A percentile compares a stretch with the other conserved stretches of the same genome.
Conservation (phyloP, 192 early-diverging fungal species). For the Bifiguratus adelaidae region DNA sequence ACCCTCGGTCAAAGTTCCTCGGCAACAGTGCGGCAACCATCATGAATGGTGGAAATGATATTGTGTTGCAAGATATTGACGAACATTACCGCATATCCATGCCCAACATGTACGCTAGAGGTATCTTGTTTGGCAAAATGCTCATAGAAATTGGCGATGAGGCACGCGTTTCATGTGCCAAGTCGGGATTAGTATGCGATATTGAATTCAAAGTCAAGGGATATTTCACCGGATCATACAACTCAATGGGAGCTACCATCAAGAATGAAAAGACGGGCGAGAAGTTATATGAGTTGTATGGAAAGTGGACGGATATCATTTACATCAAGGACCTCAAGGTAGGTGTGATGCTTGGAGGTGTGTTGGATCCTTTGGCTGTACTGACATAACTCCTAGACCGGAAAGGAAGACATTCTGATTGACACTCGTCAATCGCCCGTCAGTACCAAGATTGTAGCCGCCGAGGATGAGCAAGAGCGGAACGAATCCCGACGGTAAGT, state of each 20-base stretch:
- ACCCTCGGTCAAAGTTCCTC: slow-evolving; percentile 75
- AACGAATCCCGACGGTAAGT: slow-evolving; percentile 71
- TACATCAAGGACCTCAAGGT: slow-evolving; percentile 30
- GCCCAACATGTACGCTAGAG: slow-evolving; percentile 87
- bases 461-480: slow-evolving; percentile 58
- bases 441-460: slow-evolving; percentile 56
- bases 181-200: slow-evolving; percentile 61
- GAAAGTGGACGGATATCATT: slow-evolving; percentile 78
- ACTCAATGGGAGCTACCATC: slow-evolving; percentile 76
- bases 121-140: slow-evolving; percentile 88
- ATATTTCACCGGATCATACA: slow-evolving; percentile 63
- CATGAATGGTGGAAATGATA: slow-evolving; percentile 60
- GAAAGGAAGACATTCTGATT: slow-evolving; percentile 47
- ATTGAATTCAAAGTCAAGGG: slow-evolving; percentile 88
- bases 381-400: slow-evolving; percentile 6
- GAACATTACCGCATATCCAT: slow-evolving; percentile 74
- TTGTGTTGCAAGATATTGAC: slow-evolving; percentile 41
- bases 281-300: slow-evolving; percentile 69
- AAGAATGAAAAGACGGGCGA: slow-evolving; percentile 65
- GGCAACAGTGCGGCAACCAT: slow-evolving; percentile 85
- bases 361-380: neutral
- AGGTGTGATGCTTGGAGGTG: neutral
- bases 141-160: slow-evolving; percentile 79
- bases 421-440: slow-evolving; percentile 46
- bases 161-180: slow-evolving; percentile 51